phyloP scores from a whole-genome alignment of 331 rosid species.

The Malus hybrid region DNA sequence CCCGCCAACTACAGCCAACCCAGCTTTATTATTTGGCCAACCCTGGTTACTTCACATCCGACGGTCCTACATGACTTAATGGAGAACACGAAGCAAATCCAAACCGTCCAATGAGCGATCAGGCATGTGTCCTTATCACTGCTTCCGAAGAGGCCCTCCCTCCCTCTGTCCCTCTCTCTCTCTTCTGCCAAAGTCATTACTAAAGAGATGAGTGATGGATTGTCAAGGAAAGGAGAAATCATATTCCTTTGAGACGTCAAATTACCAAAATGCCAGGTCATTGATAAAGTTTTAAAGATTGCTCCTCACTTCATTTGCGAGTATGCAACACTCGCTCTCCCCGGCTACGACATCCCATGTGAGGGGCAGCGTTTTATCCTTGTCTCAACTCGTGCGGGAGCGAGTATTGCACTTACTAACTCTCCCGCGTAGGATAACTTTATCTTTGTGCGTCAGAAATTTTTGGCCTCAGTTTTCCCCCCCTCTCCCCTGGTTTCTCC shows the following conservation, averaged over 20 bases:
- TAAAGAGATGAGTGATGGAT: not conserved
- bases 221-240: constrained; percentile 21
- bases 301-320: not conserved
- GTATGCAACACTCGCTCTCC: not conserved
- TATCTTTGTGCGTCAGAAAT: not conserved
- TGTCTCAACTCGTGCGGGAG: not conserved
- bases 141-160: constrained; percentile 34
- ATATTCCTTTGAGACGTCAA: not conserved
- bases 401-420: not conserved
- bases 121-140: constrained; percentile 91
- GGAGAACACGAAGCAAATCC: constrained; percentile 35
- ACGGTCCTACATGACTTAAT: constrained; percentile 19
- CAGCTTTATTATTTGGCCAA: not conserved
- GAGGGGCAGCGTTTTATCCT: not conserved
- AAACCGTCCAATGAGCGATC: constrained; percentile 55
- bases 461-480: not conserved
- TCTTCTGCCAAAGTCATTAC: constrained; percentile 26
- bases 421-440: not conserved
- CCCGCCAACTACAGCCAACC: not conserved
- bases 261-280: constrained; percentile 14
- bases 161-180: constrained; percentile 8
- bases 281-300: not conserved
- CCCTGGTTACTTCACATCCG: constrained; percentile 10
- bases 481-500: not conserved
- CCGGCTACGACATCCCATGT: not conserved